A percentile compares a stretch with the other conserved stretches of the same genome.
These are phyloP conservation scores for Solanum tarapatanum DNA, from an alignment of 257 asterid species.

Conservation along the genomic window DNA sequence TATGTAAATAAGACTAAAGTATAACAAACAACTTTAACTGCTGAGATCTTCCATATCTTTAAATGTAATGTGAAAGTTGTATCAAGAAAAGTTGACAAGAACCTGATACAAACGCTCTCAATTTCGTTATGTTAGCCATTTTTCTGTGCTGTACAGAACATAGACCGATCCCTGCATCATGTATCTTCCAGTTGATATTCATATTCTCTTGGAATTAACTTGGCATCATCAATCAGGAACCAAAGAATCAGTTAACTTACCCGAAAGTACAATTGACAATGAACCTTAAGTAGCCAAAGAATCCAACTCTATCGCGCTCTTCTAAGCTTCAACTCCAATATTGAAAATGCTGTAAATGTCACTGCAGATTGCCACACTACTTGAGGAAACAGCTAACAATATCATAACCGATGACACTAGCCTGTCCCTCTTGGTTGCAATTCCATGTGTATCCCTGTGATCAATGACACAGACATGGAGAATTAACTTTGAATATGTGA, in stretches of 20 bases:
- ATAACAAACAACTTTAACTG: not conserved
- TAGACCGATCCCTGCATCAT: not conserved
- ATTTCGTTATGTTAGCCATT: not conserved
- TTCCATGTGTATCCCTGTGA: slow-evolving; percentile 64
- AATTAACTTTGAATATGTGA: not conserved
- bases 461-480: not conserved
- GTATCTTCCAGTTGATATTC: not conserved
- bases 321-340: slow-evolving; percentile 22
- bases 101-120: not conserved
- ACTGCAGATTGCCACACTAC: slow-evolving; percentile 78
- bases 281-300: not conserved
- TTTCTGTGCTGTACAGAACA: not conserved
- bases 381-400: slow-evolving; percentile 64
- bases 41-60: not conserved
- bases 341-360: slow-evolving; percentile 54
- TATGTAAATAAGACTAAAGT: not conserved
- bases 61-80: not conserved
- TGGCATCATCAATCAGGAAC: not conserved
- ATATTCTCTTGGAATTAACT: not conserved
- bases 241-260: not conserved
- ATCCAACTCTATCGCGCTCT: not conserved
- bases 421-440: slow-evolving; percentile 55
- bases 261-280: not conserved
- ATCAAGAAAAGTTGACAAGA: not conserved
- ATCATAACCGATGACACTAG: slow-evolving; percentile 63